phyloP scores from a whole-genome alignment of 2,329 filamentous ascomycete species.

The Knufia petricola region DNA sequence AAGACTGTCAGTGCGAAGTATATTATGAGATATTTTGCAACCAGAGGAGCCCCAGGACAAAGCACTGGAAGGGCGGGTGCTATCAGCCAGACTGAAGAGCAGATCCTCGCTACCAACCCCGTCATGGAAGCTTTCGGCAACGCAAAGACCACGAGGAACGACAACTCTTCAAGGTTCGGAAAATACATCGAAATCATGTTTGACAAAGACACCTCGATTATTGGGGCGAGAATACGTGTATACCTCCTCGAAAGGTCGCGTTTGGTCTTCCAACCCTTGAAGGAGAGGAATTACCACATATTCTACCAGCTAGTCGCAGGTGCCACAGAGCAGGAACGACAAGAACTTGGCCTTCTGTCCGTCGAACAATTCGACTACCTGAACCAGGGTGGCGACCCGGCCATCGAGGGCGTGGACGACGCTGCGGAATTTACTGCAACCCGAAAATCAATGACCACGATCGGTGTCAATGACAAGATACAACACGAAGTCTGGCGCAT shows the following conservation, averaged over 20 bases:
- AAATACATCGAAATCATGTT: slow-evolving; percentile 99
- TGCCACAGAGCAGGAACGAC: slow-evolving; percentile 70
- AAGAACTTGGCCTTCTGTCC: slow-evolving; percentile 67
- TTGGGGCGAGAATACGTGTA: slow-evolving; percentile 92
- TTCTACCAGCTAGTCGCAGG: slow-evolving; percentile 96
- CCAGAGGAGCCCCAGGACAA: slow-evolving; percentile 85
- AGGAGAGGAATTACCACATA: slow-evolving; percentile 97
- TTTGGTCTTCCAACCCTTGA: slow-evolving; percentile 91
- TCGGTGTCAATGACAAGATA: slow-evolving; percentile 65
- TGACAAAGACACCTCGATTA: slow-evolving; percentile 87
- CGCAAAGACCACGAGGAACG: slow-evolving; percentile 98
- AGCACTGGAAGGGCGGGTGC: slow-evolving; percentile 59
- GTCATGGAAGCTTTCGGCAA: slow-evolving; percentile 99
- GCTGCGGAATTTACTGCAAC: slow-evolving; percentile 88
- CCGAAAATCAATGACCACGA: slow-evolving; percentile 73
- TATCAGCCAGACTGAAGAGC: slow-evolving; percentile 98
- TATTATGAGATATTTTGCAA: slow-evolving; percentile 99
- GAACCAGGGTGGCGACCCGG: slow-evolving; percentile 85
- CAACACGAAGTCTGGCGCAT: slow-evolving; percentile 84
- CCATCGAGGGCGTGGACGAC: slow-evolving; percentile 91
- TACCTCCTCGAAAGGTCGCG: slow-evolving; percentile 92
- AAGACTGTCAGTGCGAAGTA: slow-evolving; percentile 99
- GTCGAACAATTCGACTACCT: slow-evolving; percentile 92
- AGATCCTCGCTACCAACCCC: slow-evolving; percentile 94
- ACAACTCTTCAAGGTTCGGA: slow-evolving; percentile 97